Evolutionary conservation across 2,329 filamentous ascomycete genomes (phyloP), one percentile per base, ranked within the genome.

Genomic region (Xylaria multiplex): DNA sequence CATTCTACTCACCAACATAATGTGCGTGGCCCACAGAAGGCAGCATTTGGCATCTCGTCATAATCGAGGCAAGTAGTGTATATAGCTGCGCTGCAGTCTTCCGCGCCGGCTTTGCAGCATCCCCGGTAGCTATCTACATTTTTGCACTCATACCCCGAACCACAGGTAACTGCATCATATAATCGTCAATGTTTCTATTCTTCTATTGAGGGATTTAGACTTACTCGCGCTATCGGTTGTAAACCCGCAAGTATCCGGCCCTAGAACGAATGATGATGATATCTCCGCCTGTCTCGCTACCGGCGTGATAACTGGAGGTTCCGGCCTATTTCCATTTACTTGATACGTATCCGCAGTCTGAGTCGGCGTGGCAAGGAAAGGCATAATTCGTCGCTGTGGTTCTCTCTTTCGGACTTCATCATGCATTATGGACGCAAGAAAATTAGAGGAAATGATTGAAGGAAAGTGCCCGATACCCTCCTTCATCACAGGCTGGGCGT

Each of bases 181-280:
- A 14, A 3, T n/a, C n/a, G 42, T 73, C 46, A 72, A 68, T 56
- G 53, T 16, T 6, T 16, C 19, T 6, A 0, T 6, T 22, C 30
- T 37, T 37, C 11, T 8, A 1, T 24, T 22, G 9, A 6, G 16
- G 32, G 27, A 14, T 4, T 16, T 48, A 8, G 32, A 67, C 73
- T 72, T 66, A 76, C 75, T 67, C 45, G 72, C 71, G 43, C 70
- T 73, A 6, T 64, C 59, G 1, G 68, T 69, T 2, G 73, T 73
- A 50, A 74, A 77, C 8, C 74, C 75, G 59, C 75, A 77, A 14
- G 74, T 77, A 30, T 76, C 69, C 13, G 66, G 32, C 6, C 74
- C 74, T 24, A 74, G 13, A 40, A 69, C 43, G 52, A 75, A 74
- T 19, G 66, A 65, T 52, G 67, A 64, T 22, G 67, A 64, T 22